phyloP scores from a whole-genome alignment of 768 basidiomycete genomes.

The Kwoniella mangroviensis region DNA sequence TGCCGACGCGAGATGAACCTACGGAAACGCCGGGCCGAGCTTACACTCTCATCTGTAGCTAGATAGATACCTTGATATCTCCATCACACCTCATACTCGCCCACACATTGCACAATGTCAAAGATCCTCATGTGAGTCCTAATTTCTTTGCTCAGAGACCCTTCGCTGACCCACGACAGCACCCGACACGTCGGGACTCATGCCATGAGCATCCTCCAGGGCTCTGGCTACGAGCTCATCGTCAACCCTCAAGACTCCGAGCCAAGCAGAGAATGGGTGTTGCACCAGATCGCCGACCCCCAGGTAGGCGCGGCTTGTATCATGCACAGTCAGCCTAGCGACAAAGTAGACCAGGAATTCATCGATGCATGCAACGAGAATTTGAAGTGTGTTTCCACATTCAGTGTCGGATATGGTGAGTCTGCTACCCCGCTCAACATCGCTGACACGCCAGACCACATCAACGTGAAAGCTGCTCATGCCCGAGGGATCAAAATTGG shows the following conservation, averaged over 20 bases:
- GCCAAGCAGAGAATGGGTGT: conserved; percentile 25
- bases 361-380: conserved; percentile 63
- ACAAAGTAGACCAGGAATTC: conserved; percentile 74
- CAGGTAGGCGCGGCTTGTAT: conserved; percentile 25
- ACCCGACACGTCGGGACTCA: conserved; percentile 49
- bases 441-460: conserved; percentile 68
- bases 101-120: conserved; percentile 15
- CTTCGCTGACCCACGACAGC: conserved; percentile 13
- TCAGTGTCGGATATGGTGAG: conserved; percentile 61
- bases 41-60: no score
- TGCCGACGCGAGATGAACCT: no score
- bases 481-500: conserved; percentile 74
- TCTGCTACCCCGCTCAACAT: neutral
- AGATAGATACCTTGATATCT: no score
- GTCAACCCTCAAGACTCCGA: conserved; percentile 61
- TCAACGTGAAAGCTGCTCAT: conserved; percentile 68
- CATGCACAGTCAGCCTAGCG: conserved; percentile 36
- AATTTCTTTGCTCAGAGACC: neutral
- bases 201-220: conserved; percentile 43
- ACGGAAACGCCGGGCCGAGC: no score
- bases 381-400: conserved; percentile 84
- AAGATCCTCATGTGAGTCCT: conserved; percentile 31
- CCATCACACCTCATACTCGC: no score
- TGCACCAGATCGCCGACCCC: conserved; percentile 35
- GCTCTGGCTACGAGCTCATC: conserved; percentile 58